Percentiles rank a stretch among this genome's conserved stretches.
Conservation (phyloP, 1,284 basidiomycete genomes). For the Cryptococcus amylolentus region DNA sequence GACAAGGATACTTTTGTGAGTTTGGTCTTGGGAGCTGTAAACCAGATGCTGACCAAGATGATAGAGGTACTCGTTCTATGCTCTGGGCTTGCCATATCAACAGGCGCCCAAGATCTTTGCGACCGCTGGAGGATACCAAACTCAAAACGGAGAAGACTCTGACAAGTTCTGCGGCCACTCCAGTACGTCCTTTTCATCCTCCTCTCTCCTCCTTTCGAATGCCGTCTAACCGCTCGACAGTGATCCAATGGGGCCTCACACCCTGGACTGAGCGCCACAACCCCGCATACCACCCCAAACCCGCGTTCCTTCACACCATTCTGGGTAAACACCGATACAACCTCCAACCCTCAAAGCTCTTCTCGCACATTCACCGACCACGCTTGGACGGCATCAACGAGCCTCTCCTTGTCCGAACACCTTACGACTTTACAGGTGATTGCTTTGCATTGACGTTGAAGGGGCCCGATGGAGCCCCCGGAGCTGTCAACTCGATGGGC, state of each 20-base stretch:
- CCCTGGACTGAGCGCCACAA: slow-evolving; percentile 37
- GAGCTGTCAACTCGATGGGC: slow-evolving; percentile 29
- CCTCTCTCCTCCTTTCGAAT: neutral
- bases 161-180: slow-evolving; percentile 45
- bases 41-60: neutral
- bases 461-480: slow-evolving; percentile 42
- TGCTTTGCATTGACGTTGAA: slow-evolving; percentile 44
- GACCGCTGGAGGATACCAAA: slow-evolving; percentile 41
- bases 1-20: slow-evolving; percentile 50
- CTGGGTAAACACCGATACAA: slow-evolving; percentile 49
- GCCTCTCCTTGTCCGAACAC: slow-evolving; percentile 39
- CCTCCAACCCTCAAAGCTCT: slow-evolving; percentile 45
- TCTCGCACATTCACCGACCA: slow-evolving; percentile 40
- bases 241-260: slow-evolving; percentile 47
- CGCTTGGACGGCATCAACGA: slow-evolving; percentile 42
- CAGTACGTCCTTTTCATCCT: slow-evolving; percentile 16
- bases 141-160: slow-evolving; percentile 28
- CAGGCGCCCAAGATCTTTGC: slow-evolving; percentile 49
- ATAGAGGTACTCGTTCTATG: slow-evolving; percentile 51
- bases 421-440: slow-evolving; percentile 44
- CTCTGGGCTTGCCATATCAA: slow-evolving; percentile 49
- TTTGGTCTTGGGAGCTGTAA: neutral
- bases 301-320: slow-evolving; percentile 52
- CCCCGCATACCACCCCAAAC: slow-evolving; percentile 42
- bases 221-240: slow-evolving; percentile 1